Conservation (phyloP, 352 stramenopile genomes). For the Phytophthora ohioensis region DNA sequence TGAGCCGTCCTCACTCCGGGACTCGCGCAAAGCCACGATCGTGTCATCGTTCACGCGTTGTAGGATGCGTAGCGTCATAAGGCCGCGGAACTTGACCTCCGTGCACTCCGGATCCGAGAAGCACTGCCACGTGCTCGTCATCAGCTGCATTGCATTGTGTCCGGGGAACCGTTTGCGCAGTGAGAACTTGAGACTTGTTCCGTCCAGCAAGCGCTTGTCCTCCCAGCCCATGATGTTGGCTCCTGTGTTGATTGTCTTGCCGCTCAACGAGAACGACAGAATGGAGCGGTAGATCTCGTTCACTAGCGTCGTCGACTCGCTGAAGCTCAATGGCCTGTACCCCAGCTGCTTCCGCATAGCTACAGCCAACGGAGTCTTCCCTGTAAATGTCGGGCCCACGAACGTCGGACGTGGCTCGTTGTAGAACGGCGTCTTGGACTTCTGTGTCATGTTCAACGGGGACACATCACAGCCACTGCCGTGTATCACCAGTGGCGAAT, state of each 20-base stretch:
- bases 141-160: conserved; percentile 49
- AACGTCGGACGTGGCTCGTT: conserved; percentile 45
- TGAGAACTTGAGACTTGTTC: conserved; percentile 68
- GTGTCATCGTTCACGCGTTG: conserved; percentile 79
- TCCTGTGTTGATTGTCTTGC: conserved; percentile 54
- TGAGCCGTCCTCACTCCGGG: conserved; percentile 44
- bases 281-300: conserved; percentile 60
- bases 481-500: conserved; percentile 20
- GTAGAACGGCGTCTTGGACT: conserved; percentile 44
- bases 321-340: conserved; percentile 50
- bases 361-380: conserved; percentile 38
- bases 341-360: conserved; percentile 56
- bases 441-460: conserved; percentile 23
- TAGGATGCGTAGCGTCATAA: conserved; percentile 69
- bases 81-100: conserved; percentile 64
- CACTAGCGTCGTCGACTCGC: conserved; percentile 46
- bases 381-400: conserved; percentile 30
- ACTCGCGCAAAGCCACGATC: conserved; percentile 72
- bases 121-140: conserved; percentile 75
- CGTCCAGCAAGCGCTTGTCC: conserved; percentile 66
- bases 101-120: conserved; percentile 71
- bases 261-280: conserved; percentile 62
- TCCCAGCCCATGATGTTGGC: conserved; percentile 72
- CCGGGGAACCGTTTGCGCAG: conserved; percentile 65
- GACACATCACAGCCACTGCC: conserved; percentile 45